Evolutionary conservation across 441 rosid species (phyloP).

Genomic region (Metrosideros polymorpha): DNA sequence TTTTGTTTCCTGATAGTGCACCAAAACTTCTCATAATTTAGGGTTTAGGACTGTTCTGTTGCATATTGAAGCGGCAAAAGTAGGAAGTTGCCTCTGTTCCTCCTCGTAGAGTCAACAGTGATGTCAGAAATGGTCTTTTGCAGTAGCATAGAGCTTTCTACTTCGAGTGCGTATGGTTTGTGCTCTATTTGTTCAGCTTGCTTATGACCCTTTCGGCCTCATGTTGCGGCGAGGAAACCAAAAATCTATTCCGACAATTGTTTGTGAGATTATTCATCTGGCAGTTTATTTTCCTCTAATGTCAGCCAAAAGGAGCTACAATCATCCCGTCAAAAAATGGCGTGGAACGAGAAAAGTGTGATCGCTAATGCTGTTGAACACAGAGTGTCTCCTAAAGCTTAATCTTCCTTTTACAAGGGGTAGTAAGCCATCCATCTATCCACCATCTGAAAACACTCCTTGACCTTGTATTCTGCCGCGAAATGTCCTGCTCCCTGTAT

Average conservation of each 20-base stretch:
- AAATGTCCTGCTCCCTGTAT: conserved; percentile 9
- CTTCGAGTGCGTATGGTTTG: not conserved
- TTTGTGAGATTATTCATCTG: not conserved
- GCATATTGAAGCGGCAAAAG: not conserved
- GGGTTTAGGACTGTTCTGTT: not conserved
- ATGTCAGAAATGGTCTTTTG: not conserved
- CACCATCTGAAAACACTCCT: not conserved
- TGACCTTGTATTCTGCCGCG: conserved; percentile 8
- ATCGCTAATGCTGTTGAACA: not conserved
- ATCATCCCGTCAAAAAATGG: not conserved
- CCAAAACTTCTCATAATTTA: not conserved
- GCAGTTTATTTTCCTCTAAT: not conserved
- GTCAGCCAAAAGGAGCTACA: not conserved
- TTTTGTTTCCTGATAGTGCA: not conserved
- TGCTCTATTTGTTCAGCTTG: not conserved
- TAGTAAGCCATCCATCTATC: conserved; percentile 2
- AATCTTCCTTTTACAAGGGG: not conserved
- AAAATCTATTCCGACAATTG: not conserved
- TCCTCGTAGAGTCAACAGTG: not conserved
- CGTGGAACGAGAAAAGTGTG: not conserved
- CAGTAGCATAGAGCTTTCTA: not conserved
- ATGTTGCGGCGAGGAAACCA: not conserved
- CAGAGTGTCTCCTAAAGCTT: not conserved
- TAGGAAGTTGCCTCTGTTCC: not conserved
- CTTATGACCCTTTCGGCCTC: not conserved